Base-by-base conservation (phyloP, 495 filamentous ascomycete species). In the Tirmania nivea region DNA sequence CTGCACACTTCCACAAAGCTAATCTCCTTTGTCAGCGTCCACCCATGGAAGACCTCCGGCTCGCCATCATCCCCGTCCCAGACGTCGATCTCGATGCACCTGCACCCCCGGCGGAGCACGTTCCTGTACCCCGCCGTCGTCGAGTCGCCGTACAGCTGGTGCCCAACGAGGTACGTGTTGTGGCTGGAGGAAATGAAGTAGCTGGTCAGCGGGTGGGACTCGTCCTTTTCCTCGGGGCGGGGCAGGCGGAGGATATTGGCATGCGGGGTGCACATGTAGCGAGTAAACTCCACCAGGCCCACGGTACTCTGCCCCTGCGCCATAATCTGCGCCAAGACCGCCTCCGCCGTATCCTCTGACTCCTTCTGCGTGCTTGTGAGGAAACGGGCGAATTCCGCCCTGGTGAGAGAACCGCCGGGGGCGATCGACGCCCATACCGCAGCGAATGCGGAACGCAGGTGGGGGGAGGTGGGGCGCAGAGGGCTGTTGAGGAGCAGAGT, bases 121-220 rank as follows among this genome's bases (percentile, higher is more conserved):
- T 81, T 81, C 57, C 76, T 84, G 69, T 94, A 96, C 17, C 83
- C 79, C 51, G 82, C 82, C 1, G 80, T 79, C 54, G 81, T 86
- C 35, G 84, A 78, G 54, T 83, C 77, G 57, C 86, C 86, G 54
- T 79, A 90, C 10, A 96, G 73, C 68, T 96, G 89, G 63, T 95
- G 89, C 0, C 89, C 89, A 0, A 82, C 86, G 56, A 96, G 72
- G 61, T 95, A 96, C 0, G 89, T 95, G 65, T 96, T 96, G 67
- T 96, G 89, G 62, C 85, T 93, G 21, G 82, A 88, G 51, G 79
- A 87, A 56, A 96, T 80, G 63, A 81, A 96, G 70, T 94, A 96
- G 60, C 81, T 84, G 39, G 81, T 81, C 36, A 95, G 70, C 3
- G 86, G 85, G 49, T 74, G 78, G 8, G 69, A 68, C 49, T 76